Evolutionary conservation across 345 rosid genomes (phyloP), one percentile per base, ranked within the genome.

Genomic region (Gossypium ekmanianum): DNA sequence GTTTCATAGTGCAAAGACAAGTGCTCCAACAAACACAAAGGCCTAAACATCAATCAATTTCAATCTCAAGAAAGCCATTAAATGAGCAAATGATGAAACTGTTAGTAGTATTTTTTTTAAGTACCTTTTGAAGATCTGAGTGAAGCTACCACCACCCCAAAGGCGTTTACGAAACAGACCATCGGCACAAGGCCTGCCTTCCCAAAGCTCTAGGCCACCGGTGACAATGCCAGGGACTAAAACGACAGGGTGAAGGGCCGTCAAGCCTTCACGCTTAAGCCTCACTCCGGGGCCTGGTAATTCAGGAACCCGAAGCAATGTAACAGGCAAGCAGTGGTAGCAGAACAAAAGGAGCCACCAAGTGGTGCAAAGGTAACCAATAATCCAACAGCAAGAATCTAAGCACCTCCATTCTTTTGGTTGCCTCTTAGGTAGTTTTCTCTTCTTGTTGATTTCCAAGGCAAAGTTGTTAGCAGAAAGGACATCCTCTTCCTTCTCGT

Each of bases 171-270:
- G 83, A 48, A 90, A 92, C 76, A 90, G 86, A 50, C 92, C 94
- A 68, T 89, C 88, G 2, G 90, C 84, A 61, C 91, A 89, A 75
- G 92, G 89, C 82, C 72, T 84, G 56, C 97, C 94, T 76, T 90
- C 91, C 92, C 94, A 92, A 9, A 90, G 85, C 86, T 92, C 94
- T 0, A 89, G 89, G 59, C 90, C 94, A 3, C 90, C 94, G 1
- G 94, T 87, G 51, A 86, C 83, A 76, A 89, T 87, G 77, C 97
- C 97, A 0, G 97, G 97, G 56, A 92, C 89, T 64, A 92, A 76
- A 77, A 90, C 84, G n/a, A 92, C 91, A 6, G 92, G 96, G 72
- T 92, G 95, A 59, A 83, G 81, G 8, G 88, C 88, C 3, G 72
- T 78, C 48, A 89, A 57, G 44, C 96, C 94, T 48, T 92, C 96